These are phyloP conservation scores for Syncephalastrum sp. DNA, from an alignment of 371 early-diverging fungal genomes.

Conservation along the genomic window DNA sequence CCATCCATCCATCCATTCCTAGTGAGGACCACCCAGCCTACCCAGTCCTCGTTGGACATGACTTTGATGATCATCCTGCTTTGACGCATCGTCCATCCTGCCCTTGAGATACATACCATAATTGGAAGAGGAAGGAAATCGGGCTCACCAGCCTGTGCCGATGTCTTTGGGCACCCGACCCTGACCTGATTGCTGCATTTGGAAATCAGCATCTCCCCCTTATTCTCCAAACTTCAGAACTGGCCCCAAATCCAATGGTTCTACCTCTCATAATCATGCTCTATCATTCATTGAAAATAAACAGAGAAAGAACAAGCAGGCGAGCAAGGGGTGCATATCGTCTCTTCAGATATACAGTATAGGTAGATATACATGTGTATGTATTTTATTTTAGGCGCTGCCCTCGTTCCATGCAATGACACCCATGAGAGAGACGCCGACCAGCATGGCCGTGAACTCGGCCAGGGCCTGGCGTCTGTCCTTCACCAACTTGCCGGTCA, in stretches of 20 bases:
- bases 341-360: background rate
- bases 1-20: constrained; percentile 10
- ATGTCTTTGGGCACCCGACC: background rate
- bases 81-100: background rate
- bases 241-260: constrained; percentile 4
- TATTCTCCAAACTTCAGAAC: constrained; percentile 3
- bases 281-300: constrained; percentile 9
- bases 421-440: constrained; percentile 66
- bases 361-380: background rate
- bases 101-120: background rate
- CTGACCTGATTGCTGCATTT: background rate
- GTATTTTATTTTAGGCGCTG: constrained; percentile 7
- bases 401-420: constrained; percentile 64
- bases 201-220: constrained; percentile 5
- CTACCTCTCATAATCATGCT: background rate
- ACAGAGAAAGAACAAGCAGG: background rate
- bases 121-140: background rate
- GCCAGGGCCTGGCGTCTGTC: constrained; percentile 52
- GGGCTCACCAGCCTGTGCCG: background rate
- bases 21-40: background rate
- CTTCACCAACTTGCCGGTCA: constrained; percentile 52
- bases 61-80: background rate
- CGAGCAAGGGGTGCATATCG: constrained; percentile 5
- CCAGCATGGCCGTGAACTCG: constrained; percentile 61
- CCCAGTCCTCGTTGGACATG: background rate